phyloP scores from a whole-genome alignment of 768 basidiomycete genomes.

The Auricularia heimuer region DNA sequence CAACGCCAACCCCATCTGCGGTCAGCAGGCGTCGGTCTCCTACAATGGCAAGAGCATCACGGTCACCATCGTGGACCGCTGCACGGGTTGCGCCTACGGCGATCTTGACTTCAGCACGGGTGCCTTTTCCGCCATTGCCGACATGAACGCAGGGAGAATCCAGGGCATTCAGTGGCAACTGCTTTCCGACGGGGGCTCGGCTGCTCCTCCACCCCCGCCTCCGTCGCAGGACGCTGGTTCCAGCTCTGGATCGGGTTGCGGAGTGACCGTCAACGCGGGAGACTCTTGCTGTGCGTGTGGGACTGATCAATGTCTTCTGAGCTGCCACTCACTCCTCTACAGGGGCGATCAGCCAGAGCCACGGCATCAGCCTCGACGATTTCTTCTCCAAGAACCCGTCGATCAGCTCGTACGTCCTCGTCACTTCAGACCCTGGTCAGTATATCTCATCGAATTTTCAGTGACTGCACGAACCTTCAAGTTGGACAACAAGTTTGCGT shows the following conservation, averaged over 20 bases:
- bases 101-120: neutral
- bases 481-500: neutral
- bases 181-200: neutral
- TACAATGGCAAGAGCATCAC: constrained; percentile 15
- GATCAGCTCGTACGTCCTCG: neutral
- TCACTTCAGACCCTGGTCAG: neutral
- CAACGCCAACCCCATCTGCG: neutral
- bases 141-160: neutral
- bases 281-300: neutral
- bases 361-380: neutral
- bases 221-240: neutral
- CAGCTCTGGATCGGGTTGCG: neutral
- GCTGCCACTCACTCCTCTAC: neutral
- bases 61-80: constrained; percentile 9
- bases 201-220: neutral
- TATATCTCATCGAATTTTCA: neutral
- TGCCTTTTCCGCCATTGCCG: neutral
- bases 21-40: constrained; percentile 12
- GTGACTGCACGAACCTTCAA: neutral
- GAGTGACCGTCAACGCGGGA: neutral
- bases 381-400: neutral
- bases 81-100: neutral
- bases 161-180: neutral
- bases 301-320: no score
- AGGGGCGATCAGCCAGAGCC: neutral